Conservation (phyloP, 257 asterid genomes). For the Solanum habrochaites region DNA sequence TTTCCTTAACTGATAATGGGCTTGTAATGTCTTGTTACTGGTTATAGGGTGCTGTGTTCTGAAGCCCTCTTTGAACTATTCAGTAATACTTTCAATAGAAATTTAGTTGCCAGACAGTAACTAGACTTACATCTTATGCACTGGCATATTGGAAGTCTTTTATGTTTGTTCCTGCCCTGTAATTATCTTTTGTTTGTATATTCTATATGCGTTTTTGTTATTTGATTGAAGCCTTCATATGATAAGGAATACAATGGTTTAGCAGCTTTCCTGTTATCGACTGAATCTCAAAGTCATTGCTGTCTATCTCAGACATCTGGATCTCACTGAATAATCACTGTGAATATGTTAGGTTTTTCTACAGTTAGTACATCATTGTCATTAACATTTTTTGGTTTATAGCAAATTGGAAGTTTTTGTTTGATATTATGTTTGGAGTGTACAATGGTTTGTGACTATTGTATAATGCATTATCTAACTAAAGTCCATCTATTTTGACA, state of each 20-base stretch:
- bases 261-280: neutral
- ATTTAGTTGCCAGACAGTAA: neutral
- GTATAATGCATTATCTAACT: neutral
- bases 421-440: neutral
- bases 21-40: neutral
- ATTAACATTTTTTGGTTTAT: neutral
- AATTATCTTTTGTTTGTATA: neutral
- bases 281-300: neutral
- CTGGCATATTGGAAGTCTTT: neutral
- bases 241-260: neutral
- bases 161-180: neutral
- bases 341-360: neutral
- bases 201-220: neutral
- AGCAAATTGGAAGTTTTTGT: neutral
- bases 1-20: neutral
- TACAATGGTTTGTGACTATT: neutral
- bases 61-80: neutral
- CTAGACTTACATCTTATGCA: neutral
- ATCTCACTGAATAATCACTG: neutral
- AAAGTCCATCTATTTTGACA: slow-evolving; percentile 3
- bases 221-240: neutral
- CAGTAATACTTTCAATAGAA: neutral
- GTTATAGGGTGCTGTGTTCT: neutral
- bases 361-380: neutral
- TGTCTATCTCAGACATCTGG: neutral